Evolutionary conservation across 169 alveolate genomes (phyloP).

Genomic region (Miamiensis avidus): DNA sequence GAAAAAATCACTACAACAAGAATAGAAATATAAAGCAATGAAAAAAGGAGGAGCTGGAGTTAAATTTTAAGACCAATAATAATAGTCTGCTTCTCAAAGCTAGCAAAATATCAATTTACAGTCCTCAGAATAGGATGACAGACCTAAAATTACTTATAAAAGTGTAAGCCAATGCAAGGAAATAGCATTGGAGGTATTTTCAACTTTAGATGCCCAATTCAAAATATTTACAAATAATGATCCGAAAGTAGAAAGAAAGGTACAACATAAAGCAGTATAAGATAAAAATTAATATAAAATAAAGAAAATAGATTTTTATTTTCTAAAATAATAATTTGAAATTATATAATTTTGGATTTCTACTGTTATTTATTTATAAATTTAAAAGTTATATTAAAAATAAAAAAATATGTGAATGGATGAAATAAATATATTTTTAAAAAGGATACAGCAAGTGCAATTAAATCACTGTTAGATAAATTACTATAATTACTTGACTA

Average conservation of each 20-base stretch:
- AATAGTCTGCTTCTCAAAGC: neutral
- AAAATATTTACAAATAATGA: neutral
- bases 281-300: too few relatives aligned
- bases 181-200: neutral
- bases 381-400: too few relatives aligned
- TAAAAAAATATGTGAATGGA: neutral
- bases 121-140: neutral
- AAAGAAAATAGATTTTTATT: too few relatives aligned
- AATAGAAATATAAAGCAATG: too few relatives aligned
- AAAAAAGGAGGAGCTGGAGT: neutral
- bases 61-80: neutral
- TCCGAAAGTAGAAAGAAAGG: conserved; percentile 17
- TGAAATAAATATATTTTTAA: too few relatives aligned
- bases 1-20: too few relatives aligned
- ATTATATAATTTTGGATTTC: too few relatives aligned
- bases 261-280: too few relatives aligned
- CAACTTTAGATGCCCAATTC: neutral
- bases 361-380: too few relatives aligned
- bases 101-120: neutral
- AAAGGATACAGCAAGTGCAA: conserved; percentile 37
- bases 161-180: neutral
- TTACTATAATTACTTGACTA: conserved; percentile 19
- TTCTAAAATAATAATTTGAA: neutral
- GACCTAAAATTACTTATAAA: neutral
- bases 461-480: conserved; percentile 22